These are phyloP conservation scores for Cladophialophora immunda DNA, from an alignment of 2,329 filamentous ascomycete genomes.

Conservation along the genomic window DNA sequence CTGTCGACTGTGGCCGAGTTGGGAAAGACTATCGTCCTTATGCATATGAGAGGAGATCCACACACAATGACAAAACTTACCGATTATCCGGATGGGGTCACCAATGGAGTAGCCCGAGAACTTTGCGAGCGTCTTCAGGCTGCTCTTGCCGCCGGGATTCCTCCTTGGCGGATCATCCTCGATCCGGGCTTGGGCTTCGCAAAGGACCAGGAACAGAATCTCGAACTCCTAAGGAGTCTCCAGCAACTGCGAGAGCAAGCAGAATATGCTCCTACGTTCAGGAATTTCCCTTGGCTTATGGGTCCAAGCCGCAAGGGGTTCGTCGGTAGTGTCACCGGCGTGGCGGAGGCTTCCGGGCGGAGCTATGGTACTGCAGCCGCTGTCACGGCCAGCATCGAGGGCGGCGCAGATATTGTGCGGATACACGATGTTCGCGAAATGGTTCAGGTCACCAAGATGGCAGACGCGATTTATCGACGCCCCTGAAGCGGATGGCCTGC, in stretches of 20 bases:
- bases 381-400: slow-evolving; percentile 82
- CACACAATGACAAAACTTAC: slow-evolving; percentile 78
- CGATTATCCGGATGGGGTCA: slow-evolving; percentile 73
- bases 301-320: slow-evolving; percentile 91
- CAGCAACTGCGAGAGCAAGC: slow-evolving; percentile 70
- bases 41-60: slow-evolving; percentile 93
- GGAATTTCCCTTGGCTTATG: slow-evolving; percentile 84
- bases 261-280: slow-evolving; percentile 68
- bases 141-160: slow-evolving; percentile 82
- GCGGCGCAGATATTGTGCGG: slow-evolving; percentile 88
- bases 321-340: slow-evolving; percentile 82
- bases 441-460: slow-evolving; percentile 82
- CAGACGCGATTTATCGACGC: slow-evolving; percentile 85
- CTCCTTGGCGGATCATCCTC: slow-evolving; percentile 92
- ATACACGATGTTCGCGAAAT: slow-evolving; percentile 93
- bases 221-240: slow-evolving; percentile 77
- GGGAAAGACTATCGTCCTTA: slow-evolving; percentile 80
- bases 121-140: slow-evolving; percentile 74
- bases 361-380: slow-evolving; percentile 88
- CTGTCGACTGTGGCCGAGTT: slow-evolving; percentile 78
- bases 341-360: slow-evolving; percentile 73
- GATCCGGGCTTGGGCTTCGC: slow-evolving; percentile 96
- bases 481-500: slow-evolving; percentile 10
- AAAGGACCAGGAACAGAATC: slow-evolving; percentile 81
- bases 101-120: slow-evolving; percentile 72